These are phyloP conservation scores for Eutrema yunnanense DNA, from an alignment of 345 rosid species.

Conservation along the genomic window DNA sequence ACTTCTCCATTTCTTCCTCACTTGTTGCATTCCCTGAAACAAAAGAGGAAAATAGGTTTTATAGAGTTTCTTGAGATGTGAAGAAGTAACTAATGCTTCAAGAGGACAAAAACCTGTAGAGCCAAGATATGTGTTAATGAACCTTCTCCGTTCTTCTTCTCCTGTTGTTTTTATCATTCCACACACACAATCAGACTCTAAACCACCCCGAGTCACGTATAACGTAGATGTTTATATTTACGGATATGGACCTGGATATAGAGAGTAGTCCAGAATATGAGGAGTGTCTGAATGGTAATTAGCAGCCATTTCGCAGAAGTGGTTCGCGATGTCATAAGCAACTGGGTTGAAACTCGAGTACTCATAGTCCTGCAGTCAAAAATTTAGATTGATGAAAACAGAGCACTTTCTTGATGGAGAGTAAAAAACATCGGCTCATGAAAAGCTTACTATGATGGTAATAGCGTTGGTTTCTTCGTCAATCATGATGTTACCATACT, in stretches of 20 bases:
- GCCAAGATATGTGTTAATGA: constrained; percentile 48
- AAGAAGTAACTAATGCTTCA: constrained; percentile 1
- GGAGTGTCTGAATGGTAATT: constrained; percentile 89
- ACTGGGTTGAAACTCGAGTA: constrained; percentile 82
- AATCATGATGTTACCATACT: constrained; percentile 95
- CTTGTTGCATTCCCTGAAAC: constrained; percentile 39
- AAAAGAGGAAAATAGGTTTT: not conserved
- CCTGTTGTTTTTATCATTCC: constrained; percentile 34
- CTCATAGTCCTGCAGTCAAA: constrained; percentile 69
- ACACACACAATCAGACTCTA: constrained; percentile 7
- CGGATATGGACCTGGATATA: constrained; percentile 58
- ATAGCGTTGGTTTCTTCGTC: constrained; percentile 74
- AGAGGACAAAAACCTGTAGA: constrained; percentile 46
- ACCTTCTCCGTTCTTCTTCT: constrained; percentile 61
- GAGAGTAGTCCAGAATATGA: constrained; percentile 62
- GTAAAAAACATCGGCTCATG: not conserved
- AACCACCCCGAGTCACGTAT: not conserved
- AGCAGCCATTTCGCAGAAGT: constrained; percentile 95
- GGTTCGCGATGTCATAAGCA: constrained; percentile 91
- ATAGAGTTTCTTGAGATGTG: not conserved
- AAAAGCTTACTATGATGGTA: constrained; percentile 67
- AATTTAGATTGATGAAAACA: not conserved
- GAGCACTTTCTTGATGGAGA: constrained; percentile 6
- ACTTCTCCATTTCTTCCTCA: constrained; percentile 41
- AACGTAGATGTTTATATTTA: not conserved